A percentile compares a stretch with the other conserved stretches of the same genome.
Evolutionary conservation across 805 yeast genomes (phyloP).

Genomic region (Wickerhamiella slavikovae): DNA sequence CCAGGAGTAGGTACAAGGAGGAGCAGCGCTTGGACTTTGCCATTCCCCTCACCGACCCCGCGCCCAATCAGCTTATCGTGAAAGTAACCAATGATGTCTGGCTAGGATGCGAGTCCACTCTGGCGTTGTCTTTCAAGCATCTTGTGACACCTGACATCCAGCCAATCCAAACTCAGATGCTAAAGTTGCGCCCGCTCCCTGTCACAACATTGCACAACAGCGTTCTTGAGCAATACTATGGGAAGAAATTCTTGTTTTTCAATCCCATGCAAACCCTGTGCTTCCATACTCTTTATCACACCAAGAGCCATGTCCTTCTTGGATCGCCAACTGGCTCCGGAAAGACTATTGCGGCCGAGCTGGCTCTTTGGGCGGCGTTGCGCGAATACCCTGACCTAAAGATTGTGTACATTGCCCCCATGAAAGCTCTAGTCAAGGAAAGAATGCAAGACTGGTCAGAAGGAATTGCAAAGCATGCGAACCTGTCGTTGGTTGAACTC

Average conservation of each 20-base stretch:
- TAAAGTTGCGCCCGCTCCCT: constrained; percentile 74
- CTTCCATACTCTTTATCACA: constrained; percentile 71
- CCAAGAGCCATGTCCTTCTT: constrained; percentile 61
- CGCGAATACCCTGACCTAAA: constrained; percentile 61
- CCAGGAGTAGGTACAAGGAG: constrained; percentile 30
- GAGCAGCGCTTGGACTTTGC: constrained; percentile 70
- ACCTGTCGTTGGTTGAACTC: constrained; percentile 39
- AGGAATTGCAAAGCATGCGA: constrained; percentile 11
- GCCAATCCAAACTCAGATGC: constrained; percentile 60
- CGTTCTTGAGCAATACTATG: constrained; percentile 47
- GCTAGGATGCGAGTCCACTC: constrained; percentile 67
- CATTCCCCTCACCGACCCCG: constrained; percentile 74
- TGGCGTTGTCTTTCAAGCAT: constrained; percentile 73
- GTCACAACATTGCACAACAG: constrained; percentile 54
- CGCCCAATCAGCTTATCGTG: constrained; percentile 75
- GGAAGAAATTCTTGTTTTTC: constrained; percentile 54
- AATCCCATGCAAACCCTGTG: constrained; percentile 98
- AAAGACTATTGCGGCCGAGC: constrained; percentile 88
- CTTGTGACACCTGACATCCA: constrained; percentile 76
- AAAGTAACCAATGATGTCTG: constrained; percentile 67
- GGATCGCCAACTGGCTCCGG: constrained; percentile 99
- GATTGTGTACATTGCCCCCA: constrained; percentile 70
- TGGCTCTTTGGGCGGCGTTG: constrained; percentile 95
- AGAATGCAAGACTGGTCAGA: constrained; percentile 64
- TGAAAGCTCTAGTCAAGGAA: constrained; percentile 73